These are phyloP conservation scores for Monosporozyma aerobia DNA, from an alignment of 805 yeast genomes.

Conservation along the genomic window DNA sequence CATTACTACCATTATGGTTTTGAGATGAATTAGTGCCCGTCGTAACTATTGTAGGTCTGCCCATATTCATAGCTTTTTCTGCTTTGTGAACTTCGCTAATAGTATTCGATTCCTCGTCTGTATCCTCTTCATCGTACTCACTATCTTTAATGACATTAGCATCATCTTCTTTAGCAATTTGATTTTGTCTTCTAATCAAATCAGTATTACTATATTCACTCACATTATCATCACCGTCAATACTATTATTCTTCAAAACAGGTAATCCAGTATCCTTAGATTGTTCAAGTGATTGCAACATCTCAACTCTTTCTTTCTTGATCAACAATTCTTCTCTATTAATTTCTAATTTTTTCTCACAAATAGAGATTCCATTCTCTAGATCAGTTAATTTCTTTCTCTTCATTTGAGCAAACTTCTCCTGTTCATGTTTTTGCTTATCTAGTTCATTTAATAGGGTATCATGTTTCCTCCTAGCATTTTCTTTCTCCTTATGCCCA, in stretches of 20 bases:
- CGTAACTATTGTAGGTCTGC: constrained; percentile 2
- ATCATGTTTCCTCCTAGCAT: not conserved
- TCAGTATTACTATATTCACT: not conserved
- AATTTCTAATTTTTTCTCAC: constrained; percentile 29
- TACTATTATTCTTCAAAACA: not conserved
- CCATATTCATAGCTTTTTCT: constrained; percentile 1
- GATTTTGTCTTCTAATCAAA: not conserved
- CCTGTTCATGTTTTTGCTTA: constrained; percentile 25
- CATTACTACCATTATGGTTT: not conserved
- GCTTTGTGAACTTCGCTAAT: not conserved
- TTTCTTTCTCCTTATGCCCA: constrained; percentile 7
- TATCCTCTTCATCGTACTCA: not conserved
- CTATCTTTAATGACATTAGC: not conserved
- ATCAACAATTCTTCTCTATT: constrained; percentile 28
- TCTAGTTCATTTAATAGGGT: constrained; percentile 1
- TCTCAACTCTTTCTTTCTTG: constrained; percentile 27
- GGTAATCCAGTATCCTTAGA: constrained; percentile 6
- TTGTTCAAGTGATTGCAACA: constrained; percentile 9
- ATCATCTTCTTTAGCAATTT: not conserved
- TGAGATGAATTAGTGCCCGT: not conserved
- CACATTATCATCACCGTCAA: not conserved
- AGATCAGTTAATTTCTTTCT: constrained; percentile 22
- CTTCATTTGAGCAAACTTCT: constrained; percentile 19
- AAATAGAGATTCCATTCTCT: constrained; percentile 29
- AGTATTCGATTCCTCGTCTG: not conserved